phyloP scores from a whole-genome alignment of 805 yeast species.

The Suhomyces vadensis region DNA sequence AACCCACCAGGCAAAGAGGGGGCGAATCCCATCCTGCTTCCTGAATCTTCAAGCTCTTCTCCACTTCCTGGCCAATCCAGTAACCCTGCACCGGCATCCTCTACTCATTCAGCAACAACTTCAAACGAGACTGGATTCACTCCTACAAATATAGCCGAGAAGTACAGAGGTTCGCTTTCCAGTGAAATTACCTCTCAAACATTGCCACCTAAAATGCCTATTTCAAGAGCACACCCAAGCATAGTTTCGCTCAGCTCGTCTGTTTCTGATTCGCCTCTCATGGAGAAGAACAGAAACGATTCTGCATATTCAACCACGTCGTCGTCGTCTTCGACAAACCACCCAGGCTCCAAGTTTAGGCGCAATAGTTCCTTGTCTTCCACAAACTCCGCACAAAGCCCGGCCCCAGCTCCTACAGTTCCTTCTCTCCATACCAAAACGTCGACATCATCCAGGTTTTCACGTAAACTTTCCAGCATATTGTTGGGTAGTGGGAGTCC shows the following conservation, averaged over 20 bases:
- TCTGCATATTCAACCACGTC: conserved; percentile 5
- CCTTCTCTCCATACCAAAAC: not conserved
- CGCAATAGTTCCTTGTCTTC: conserved; percentile 23
- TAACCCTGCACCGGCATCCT: too few relatives aligned
- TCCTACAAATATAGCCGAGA: not conserved
- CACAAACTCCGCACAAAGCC: conserved; percentile 13
- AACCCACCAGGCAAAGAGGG: too few relatives aligned
- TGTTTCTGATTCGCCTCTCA: not conserved
- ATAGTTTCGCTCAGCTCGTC: not conserved
- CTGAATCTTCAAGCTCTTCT: too few relatives aligned
- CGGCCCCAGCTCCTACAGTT: not conserved
- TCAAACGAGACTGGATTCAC: not conserved
- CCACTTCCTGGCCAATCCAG: too few relatives aligned
- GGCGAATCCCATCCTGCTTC: too few relatives aligned
- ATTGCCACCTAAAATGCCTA: not conserved
- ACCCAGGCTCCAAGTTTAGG: conserved; percentile 9
- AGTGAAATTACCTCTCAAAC: not conserved
- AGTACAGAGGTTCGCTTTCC: not conserved
- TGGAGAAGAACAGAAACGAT: conserved; percentile 3
- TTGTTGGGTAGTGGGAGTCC: conserved; percentile 7
- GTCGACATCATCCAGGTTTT: conserved; percentile 12
- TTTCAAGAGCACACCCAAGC: not conserved
- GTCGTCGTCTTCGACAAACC: conserved; percentile 5
- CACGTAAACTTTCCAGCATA: conserved; percentile 15
- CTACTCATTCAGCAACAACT: not conserved